Evolutionary conservation across 768 basidiomycete species (phyloP).

Genomic region (Tylopilus sp.): DNA sequence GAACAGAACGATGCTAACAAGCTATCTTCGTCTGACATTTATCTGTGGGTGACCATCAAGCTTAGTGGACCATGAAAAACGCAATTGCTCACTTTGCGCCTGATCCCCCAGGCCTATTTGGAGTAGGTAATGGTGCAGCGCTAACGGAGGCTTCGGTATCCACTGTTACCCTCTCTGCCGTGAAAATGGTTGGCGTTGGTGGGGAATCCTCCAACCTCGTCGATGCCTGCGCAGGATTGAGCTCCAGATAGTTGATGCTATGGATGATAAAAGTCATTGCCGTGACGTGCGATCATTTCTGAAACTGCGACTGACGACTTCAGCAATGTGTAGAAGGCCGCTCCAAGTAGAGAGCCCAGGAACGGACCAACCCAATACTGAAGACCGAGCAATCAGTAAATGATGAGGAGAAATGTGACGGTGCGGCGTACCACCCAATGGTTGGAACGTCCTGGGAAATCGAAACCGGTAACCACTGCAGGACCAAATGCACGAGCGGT

Average conservation of each 20-base stretch:
- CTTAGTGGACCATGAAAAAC: neutral
- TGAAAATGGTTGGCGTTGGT: constrained; percentile 12
- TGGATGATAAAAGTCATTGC: neutral
- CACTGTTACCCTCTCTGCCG: neutral
- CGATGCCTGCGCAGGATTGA: constrained; percentile 31
- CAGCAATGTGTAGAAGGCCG: constrained; percentile 53
- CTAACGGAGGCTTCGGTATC: constrained; percentile 6
- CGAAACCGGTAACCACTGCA: constrained; percentile 60
- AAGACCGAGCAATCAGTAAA: constrained; percentile 4
- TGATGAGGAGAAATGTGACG: neutral
- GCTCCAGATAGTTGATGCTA: constrained; percentile 28
- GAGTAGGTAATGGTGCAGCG: neutral
- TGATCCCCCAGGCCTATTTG: neutral
- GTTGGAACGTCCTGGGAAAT: constrained; percentile 28
- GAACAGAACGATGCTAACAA: neutral
- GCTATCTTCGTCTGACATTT: neutral
- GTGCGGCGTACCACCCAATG: constrained; percentile 61
- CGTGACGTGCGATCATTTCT: neutral
- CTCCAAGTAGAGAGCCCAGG: constrained; percentile 59
- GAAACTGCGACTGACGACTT: constrained; percentile 43
- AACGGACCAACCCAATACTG: constrained; percentile 74
- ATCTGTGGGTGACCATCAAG: neutral
- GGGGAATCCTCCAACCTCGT: constrained; percentile 29
- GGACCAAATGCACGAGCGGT: constrained; percentile 70
- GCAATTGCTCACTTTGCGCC: neutral